phyloP scores from a whole-genome alignment of 1,139 yeast species.

The Hansenula lynferdii region DNA sequence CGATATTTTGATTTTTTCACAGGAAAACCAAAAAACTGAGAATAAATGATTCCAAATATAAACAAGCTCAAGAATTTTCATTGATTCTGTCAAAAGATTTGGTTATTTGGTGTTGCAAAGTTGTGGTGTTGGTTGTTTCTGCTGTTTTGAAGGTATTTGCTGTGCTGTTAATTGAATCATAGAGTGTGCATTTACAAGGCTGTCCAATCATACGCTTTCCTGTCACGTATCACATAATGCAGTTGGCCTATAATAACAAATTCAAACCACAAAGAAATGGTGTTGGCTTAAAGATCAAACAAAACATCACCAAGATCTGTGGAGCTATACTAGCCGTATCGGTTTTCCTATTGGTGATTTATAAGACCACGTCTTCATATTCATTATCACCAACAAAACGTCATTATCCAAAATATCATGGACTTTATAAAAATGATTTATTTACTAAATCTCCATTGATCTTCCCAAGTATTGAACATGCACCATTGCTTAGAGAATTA shows the following conservation, averaged over 20 bases:
- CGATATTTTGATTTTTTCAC: too few species aligned
- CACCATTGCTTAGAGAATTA: conserved; percentile 51
- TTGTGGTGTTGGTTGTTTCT: too few species aligned
- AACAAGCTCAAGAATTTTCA: too few species aligned
- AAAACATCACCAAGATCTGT: conserved; percentile 11
- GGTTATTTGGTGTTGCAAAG: too few species aligned
- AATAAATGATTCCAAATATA: too few species aligned
- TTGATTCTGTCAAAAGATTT: too few species aligned
- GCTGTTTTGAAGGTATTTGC: too few species aligned
- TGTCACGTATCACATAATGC: too few species aligned
- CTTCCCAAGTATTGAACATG: conserved; percentile 66
- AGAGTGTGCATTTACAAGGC: too few species aligned
- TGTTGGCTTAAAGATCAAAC: conserved; percentile 7
- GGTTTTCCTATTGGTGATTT: conserved; percentile 8
- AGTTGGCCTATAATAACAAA: conserved; percentile 21
- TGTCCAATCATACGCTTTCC: too few species aligned
- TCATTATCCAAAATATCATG: conserved; percentile 30
- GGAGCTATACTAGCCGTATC: conserved; percentile 5
- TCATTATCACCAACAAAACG: conserved; percentile 9
- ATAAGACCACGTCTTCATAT: conserved; percentile 6
- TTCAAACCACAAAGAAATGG: conserved; percentile 21
- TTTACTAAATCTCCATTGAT: conserved; percentile 48
- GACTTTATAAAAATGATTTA: conserved; percentile 36
- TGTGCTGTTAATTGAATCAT: too few species aligned
- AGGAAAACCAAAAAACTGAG: too few species aligned